Evolutionary conservation across 1,284 basidiomycete species (phyloP).

Genomic region (Heterobasidion occidentale): DNA sequence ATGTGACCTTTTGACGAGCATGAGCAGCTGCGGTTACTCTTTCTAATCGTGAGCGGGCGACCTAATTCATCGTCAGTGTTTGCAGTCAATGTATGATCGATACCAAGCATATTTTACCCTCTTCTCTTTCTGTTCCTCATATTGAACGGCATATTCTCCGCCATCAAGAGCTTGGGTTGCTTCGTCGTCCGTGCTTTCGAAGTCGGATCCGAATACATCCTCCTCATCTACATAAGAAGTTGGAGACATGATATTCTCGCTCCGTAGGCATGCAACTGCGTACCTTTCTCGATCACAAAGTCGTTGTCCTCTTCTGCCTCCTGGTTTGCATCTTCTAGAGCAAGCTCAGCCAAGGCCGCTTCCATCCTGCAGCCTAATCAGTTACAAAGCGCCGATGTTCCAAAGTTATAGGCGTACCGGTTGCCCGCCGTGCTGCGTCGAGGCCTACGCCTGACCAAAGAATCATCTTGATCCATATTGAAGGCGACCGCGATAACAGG

Average conservation of each 20-base stretch:
- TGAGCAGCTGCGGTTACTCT: slow-evolving; percentile 59
- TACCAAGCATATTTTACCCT: slow-evolving; percentile 33
- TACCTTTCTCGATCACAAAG: slow-evolving; percentile 56
- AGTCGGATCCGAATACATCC: slow-evolving; percentile 74
- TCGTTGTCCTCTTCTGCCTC: slow-evolving; percentile 68
- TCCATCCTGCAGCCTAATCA: slow-evolving; percentile 51
- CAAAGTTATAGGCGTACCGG: slow-evolving; percentile 30
- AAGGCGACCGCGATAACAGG: neutral
- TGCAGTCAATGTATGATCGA: neutral
- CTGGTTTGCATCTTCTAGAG: slow-evolving; percentile 42
- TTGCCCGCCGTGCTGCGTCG: slow-evolving; percentile 70
- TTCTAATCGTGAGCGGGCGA: slow-evolving; percentile 44
- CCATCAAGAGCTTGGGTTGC: slow-evolving; percentile 41
- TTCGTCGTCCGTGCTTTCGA: slow-evolving; percentile 76
- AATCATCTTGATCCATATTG: slow-evolving; percentile 33
- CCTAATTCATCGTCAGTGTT: slow-evolving; percentile 26
- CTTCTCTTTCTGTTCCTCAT: slow-evolving; percentile 53
- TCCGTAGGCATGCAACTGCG: neutral
- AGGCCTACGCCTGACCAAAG: slow-evolving; percentile 49
- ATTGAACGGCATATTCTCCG: slow-evolving; percentile 45
- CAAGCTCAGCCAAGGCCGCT: slow-evolving; percentile 65
- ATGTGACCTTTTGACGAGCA: slow-evolving; percentile 53
- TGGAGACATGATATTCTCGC: neutral
- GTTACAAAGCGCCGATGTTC: slow-evolving; percentile 1
- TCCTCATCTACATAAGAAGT: slow-evolving; percentile 50